Conservation (phyloP, 495 filamentous ascomycete species). For the Hyphodiscus hymeniophilus region DNA sequence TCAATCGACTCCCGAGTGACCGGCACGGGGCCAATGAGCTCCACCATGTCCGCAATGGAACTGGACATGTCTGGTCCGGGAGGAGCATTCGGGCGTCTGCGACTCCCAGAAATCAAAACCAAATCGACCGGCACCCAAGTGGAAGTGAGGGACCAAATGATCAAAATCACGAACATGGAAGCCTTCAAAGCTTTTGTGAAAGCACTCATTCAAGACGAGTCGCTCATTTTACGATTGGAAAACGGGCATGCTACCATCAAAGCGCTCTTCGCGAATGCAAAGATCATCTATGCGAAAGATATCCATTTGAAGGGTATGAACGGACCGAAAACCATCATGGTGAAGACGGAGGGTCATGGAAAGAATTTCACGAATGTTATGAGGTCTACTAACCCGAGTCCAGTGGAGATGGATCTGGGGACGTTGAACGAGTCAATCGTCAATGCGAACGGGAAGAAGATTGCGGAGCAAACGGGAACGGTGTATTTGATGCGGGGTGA, state of each 20-base stretch:
- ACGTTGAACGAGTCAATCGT: slow-evolving; percentile 23
- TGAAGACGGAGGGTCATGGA: not conserved
- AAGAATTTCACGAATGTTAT: slow-evolving; percentile 10
- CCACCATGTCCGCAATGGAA: slow-evolving; percentile 23
- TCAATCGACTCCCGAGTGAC: slow-evolving; percentile 19
- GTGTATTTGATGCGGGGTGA: slow-evolving; percentile 20
- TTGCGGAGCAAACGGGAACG: slow-evolving; percentile 23
- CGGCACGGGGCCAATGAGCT: slow-evolving; percentile 22
- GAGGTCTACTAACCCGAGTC: slow-evolving; percentile 22
- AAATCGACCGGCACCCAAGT: slow-evolving; percentile 3
- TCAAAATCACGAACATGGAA: slow-evolving; percentile 21
- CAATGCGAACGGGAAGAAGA: slow-evolving; percentile 10
- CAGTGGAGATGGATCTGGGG: slow-evolving; percentile 27
- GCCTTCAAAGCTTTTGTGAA: slow-evolving; percentile 22
- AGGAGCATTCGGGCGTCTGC: slow-evolving; percentile 23
- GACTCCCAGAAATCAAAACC: slow-evolving; percentile 22
- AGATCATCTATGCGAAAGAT: slow-evolving; percentile 23
- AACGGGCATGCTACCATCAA: slow-evolving; percentile 21
- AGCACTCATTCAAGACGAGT: slow-evolving; percentile 8
- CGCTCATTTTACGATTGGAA: slow-evolving; percentile 17
- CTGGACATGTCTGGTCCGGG: slow-evolving; percentile 24
- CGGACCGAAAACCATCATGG: slow-evolving; percentile 15
- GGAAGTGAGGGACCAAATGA: slow-evolving; percentile 20
- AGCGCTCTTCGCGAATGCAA: slow-evolving; percentile 3
- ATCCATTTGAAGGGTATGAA: slow-evolving; percentile 22